A percentile compares a stretch with the other conserved stretches of the same genome.
These are phyloP conservation scores for Quercus gilva DNA, from an alignment of 306 rosid genomes.

Conservation along the genomic window DNA sequence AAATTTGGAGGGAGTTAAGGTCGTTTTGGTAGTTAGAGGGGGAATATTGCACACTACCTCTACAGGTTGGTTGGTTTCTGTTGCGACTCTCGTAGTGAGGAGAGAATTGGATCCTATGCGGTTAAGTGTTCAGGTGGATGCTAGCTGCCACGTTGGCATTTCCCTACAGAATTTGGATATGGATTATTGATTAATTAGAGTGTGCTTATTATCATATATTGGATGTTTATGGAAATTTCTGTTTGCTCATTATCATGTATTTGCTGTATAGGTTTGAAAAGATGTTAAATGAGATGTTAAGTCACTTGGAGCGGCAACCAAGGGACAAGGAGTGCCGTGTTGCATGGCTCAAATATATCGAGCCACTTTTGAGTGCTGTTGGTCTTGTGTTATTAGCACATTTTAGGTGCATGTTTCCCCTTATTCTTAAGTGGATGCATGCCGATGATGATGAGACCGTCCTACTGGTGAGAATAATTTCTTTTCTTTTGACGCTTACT, in stretches of 20 bases:
- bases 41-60: too few species aligned
- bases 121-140: too few species aligned
- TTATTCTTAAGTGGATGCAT: conserved; percentile 88
- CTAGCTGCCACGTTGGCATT: too few species aligned
- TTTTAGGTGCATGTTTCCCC: conserved; percentile 82
- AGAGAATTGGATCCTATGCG: too few species aligned
- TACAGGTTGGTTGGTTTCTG: too few species aligned
- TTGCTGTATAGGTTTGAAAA: conserved; percentile 69
- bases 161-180: background rate
- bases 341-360: conserved; percentile 73
- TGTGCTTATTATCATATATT: background rate
- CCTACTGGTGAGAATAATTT: conserved; percentile 57
- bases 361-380: conserved; percentile 53
- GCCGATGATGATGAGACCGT: conserved; percentile 84
- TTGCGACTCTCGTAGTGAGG: too few species aligned
- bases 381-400: conserved; percentile 81
- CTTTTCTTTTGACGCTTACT: background rate
- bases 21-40: too few species aligned
- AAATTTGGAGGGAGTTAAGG: too few species aligned
- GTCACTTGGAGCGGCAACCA: conserved; percentile 95
- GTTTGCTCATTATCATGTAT: background rate
- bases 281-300: conserved; percentile 80
- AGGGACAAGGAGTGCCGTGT: conserved; percentile 82
- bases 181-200: background rate
- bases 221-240: background rate